Evolutionary conservation across 768 basidiomycete genomes (phyloP).

Genomic region (Lactarius quietus): DNA sequence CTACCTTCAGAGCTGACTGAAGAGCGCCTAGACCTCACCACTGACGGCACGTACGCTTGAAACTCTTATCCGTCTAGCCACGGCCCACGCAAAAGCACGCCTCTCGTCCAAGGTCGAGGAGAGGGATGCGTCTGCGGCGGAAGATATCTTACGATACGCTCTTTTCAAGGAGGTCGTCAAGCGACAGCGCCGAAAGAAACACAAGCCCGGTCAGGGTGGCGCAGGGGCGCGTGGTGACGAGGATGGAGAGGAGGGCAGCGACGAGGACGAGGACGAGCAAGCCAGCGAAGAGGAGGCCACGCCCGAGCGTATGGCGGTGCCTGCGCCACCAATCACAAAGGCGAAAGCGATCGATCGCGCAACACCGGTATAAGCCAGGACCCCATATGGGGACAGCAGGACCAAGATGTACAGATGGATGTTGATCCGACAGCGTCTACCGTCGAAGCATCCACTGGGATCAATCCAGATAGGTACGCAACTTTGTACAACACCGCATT

Average conservation of each 20-base stretch:
- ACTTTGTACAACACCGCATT: background rate
- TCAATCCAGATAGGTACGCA: conserved; percentile 58
- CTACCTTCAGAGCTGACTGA: conserved; percentile 5
- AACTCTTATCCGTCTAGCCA: conserved; percentile 95
- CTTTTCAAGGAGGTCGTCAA: conserved; percentile 96
- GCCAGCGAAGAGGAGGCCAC: conserved; percentile 45
- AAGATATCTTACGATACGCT: conserved; percentile 94
- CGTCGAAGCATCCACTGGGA: conserved; percentile 39
- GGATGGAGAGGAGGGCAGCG: conserved; percentile 44
- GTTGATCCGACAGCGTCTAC: conserved; percentile 41
- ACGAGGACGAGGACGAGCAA: conserved; percentile 49
- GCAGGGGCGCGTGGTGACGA: conserved; percentile 35
- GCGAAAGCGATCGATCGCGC: conserved; percentile 26
- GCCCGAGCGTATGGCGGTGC: conserved; percentile 50
- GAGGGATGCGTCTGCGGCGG: conserved; percentile 83
- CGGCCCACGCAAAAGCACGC: conserved; percentile 95
- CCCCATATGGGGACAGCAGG: conserved; percentile 60
- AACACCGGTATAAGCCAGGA: conserved; percentile 41
- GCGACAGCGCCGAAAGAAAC: conserved; percentile 74
- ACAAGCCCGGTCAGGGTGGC: conserved; percentile 74
- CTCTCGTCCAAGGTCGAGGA: conserved; percentile 82
- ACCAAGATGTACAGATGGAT: conserved; percentile 54
- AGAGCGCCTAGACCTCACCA: conserved; percentile 74
- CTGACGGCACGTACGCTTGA: conserved; percentile 98
- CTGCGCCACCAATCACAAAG: conserved; percentile 31